phyloP scores from a whole-genome alignment of 805 yeast species.

The Zygotorulaspora danielsina region DNA sequence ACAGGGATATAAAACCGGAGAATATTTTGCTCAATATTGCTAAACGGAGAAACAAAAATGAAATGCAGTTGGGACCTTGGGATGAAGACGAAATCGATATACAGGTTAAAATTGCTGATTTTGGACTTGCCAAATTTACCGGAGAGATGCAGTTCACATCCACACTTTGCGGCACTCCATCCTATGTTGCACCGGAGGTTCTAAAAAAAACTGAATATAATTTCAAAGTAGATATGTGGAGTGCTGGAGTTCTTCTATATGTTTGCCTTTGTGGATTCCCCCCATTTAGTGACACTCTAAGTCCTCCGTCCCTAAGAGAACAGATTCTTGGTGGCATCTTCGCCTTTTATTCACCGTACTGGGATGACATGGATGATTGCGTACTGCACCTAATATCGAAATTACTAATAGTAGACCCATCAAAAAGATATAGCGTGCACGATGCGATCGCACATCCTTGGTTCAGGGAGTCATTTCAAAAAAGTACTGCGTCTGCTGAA shows the following conservation, averaged over 20 bases:
- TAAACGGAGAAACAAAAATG: constrained; percentile 36
- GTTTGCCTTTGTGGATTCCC: constrained; percentile 83
- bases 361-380: constrained; percentile 66
- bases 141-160: constrained; percentile 72
- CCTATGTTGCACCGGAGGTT: constrained; percentile 83
- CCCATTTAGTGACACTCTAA: constrained; percentile 77
- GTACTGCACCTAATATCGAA: constrained; percentile 63
- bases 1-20: constrained; percentile 77
- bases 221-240: constrained; percentile 77
- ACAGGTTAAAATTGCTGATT: constrained; percentile 74
- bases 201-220: constrained; percentile 53
- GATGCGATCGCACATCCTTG: constrained; percentile 88
- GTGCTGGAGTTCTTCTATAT: constrained; percentile 71
- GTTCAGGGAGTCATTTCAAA: constrained; percentile 40
- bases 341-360: constrained; percentile 75
- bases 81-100: constrained; percentile 54
- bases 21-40: constrained; percentile 54
- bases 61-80: constrained; percentile 40
- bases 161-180: constrained; percentile 82
- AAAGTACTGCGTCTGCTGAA: constrained; percentile 14
- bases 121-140: constrained; percentile 60
- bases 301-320: constrained; percentile 73
- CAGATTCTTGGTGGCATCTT: constrained; percentile 63
- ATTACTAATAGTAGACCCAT: constrained; percentile 59
- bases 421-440: constrained; percentile 71